Base-by-base conservation (phyloP, 2,329 filamentous ascomycete genomes). In the Ustilaginoidea virens region DNA sequence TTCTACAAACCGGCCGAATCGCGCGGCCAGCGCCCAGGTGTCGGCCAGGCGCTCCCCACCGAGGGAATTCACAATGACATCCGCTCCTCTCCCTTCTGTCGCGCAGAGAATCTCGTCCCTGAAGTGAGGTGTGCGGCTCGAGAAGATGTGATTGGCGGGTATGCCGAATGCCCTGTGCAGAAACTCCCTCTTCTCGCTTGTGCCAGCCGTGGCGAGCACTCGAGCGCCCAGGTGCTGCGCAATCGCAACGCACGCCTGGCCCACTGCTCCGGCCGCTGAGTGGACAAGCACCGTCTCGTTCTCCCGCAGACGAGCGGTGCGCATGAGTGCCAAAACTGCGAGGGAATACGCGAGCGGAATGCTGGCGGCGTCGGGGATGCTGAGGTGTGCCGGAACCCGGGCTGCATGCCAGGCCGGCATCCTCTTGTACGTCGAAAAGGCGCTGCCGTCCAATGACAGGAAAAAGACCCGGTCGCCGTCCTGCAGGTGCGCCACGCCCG, bases 281-380 rank as follows among this genome's bases (percentile, higher is more conserved):
- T 53, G 51, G 12, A 52, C 44, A 3, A 54, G 41, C 2, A 53
- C 38, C 2, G 26, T 37, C 26, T 52, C 48, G 7, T 48, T 51
- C 3, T 45, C 42, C 5, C 37, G 30, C 1, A 63, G 41, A 1
- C 49, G 39, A 15, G 27, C 39, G 24, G 28, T 30, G 16, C 25
- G 26, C 2, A 30, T n/a, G 2, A 38, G 34, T 2, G 31, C 29
- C 26, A 36, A 14, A 12, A 35, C 25, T 13, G 34, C 28, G 18
- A 32, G 29, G 17, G 25, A 31, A 13, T 32, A 40, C 2, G 36
- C 38, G n/a, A 39, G 29, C 0, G 39, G 29, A 5, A 40, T 33
- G 15, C 31, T 30, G 5, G 45, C 44, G 0, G 53, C 52, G 5
- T 60, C 52, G 3, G 41, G 36, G 13, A 11, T 25, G 31, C 13